Evolutionary conservation across 495 filamentous ascomycete species (phyloP).

Genomic region (Neurospora pannonica): DNA sequence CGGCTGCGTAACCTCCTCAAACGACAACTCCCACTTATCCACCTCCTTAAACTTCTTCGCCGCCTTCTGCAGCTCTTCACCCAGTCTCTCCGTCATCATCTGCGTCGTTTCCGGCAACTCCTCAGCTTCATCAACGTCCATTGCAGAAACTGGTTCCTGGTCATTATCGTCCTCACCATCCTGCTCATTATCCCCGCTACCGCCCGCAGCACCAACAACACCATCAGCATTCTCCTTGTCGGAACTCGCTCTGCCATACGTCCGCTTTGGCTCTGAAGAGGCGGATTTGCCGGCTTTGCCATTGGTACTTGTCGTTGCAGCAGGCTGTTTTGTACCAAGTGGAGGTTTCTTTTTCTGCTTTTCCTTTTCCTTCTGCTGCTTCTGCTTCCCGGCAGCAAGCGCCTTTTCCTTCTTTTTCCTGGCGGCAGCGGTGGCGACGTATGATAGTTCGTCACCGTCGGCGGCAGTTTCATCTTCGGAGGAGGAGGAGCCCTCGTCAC

Average conservation of each 20-base stretch:
- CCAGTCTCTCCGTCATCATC: conserved; percentile 22
- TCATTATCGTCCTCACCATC: conserved; percentile 11
- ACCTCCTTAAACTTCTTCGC: conserved; percentile 43
- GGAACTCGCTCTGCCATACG: conserved; percentile 7
- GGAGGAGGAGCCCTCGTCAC: conserved; percentile 21
- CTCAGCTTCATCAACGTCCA: conserved; percentile 1
- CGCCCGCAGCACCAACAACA: conserved; percentile 10
- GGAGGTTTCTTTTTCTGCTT: conserved; percentile 1
- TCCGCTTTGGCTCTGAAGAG: background rate
- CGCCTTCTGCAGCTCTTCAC: conserved; percentile 36
- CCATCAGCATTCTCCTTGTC: conserved; percentile 33
- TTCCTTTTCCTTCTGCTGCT: background rate
- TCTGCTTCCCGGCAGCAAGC: background rate
- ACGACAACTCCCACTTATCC: conserved; percentile 40
- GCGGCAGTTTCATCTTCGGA: conserved; percentile 11
- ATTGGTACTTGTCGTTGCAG: too few species aligned
- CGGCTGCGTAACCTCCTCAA: conserved; percentile 32
- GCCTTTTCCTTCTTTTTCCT: background rate
- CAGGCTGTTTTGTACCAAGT: conserved; percentile 1
- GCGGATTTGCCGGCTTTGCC: background rate
- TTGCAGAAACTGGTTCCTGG: conserved; percentile 1
- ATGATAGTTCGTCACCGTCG: conserved; percentile 24
- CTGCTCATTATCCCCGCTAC: conserved; percentile 4
- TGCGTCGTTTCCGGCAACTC: conserved; percentile 12
- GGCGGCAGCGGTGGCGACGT: conserved; percentile 19